These are phyloP conservation scores for Malus fusca DNA, from an alignment of 306 rosid genomes.

Conservation along the genomic window DNA sequence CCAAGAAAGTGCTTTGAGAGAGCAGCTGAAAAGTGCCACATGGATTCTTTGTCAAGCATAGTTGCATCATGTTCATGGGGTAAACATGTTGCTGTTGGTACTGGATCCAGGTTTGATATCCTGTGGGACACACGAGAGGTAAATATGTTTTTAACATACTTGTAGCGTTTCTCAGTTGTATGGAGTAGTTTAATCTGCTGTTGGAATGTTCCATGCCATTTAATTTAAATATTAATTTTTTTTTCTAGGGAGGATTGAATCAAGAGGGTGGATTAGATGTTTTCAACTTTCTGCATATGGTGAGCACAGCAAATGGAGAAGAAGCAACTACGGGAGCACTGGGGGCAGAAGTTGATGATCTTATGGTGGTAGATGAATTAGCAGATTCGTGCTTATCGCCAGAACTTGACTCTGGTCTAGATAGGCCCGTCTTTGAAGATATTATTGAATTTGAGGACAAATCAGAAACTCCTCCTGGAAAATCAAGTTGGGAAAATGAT, in stretches of 20 bases:
- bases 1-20: conserved; percentile 85
- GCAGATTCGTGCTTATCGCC: conserved; percentile 51
- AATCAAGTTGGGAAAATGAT: conserved; percentile 30
- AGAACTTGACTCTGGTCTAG: conserved; percentile 37
- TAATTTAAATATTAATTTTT: not conserved
- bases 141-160: not conserved
- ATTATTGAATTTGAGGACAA: conserved; percentile 27
- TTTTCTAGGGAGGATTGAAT: conserved; percentile 42
- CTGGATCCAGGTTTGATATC: conserved; percentile 83
- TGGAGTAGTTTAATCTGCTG: conserved; percentile 1
- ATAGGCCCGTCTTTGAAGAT: conserved; percentile 74
- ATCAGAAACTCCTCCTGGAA: conserved; percentile 14
- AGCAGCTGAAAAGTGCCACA: conserved; percentile 85
- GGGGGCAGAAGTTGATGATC: conserved; percentile 72
- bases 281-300: conserved; percentile 62
- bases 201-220: conserved; percentile 4
- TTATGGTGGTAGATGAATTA: conserved; percentile 43
- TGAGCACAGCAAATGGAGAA: conserved; percentile 43
- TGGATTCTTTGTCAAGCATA: conserved; percentile 68
- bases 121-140: conserved; percentile 79
- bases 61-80: conserved; percentile 99
- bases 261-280: conserved; percentile 65
- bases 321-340: conserved; percentile 52
- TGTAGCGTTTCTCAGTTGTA: not conserved
- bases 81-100: conserved; percentile 82